These are phyloP conservation scores for Cryphonectria parasitica DNA, from an alignment of 2,329 filamentous ascomycete genomes.

Conservation along the genomic window DNA sequence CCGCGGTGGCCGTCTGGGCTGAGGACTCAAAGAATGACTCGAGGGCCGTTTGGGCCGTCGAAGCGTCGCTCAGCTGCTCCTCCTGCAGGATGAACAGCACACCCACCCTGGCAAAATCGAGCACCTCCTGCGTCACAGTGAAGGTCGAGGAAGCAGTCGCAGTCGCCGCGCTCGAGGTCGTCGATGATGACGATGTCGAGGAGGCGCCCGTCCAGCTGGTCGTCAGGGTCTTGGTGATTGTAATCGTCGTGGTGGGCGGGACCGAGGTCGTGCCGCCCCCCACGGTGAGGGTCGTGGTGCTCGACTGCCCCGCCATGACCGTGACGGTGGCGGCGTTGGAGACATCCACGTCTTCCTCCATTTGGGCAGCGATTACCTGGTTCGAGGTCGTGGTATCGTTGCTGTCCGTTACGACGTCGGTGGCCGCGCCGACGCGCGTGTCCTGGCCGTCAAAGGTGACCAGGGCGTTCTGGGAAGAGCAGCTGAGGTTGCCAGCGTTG, in stretches of 20 bases:
- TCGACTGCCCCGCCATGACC: conserved; percentile 36
- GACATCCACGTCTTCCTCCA: conserved; percentile 31
- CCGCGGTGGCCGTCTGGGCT: conserved; percentile 38
- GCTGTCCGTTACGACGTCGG: conserved; percentile 34
- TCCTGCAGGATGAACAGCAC: conserved; percentile 66
- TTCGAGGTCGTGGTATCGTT: conserved; percentile 24
- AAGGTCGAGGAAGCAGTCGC: conserved; percentile 43
- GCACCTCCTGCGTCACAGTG: conserved; percentile 55
- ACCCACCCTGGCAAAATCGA: conserved; percentile 67
- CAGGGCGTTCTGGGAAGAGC: conserved; percentile 82
- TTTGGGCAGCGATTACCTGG: conserved; percentile 30
- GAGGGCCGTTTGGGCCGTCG: conserved; percentile 56
- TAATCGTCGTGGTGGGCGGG: conserved; percentile 32
- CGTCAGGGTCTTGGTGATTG: conserved; percentile 38
- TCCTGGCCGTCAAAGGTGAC: conserved; percentile 75
- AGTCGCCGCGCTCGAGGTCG: conserved; percentile 30
- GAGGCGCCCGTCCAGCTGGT: conserved; percentile 25
- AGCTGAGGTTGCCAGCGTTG: conserved; percentile 75
- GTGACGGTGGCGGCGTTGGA: conserved; percentile 40
- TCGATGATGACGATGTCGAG: conserved; percentile 31
- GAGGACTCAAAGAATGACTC: conserved; percentile 58
- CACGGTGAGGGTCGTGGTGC: conserved; percentile 41
- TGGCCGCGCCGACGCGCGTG: conserved; percentile 39
- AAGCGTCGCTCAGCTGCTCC: conserved; percentile 53
- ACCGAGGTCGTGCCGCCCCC: conserved; percentile 29